Base-by-base conservation (phyloP, 306 rosid species). In the Acmispon strigosus region DNA sequence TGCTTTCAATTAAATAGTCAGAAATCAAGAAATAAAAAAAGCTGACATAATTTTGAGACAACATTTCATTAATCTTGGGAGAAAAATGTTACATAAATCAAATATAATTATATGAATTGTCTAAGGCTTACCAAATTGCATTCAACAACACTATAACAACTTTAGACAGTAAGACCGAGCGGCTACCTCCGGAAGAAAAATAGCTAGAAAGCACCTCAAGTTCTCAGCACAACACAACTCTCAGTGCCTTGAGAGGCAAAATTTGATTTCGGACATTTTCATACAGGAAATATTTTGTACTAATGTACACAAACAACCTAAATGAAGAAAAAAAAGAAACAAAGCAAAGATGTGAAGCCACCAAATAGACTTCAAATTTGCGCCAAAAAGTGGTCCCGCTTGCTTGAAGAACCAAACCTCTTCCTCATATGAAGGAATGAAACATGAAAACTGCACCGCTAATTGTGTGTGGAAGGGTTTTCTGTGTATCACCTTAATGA, bases 261-360 rank as follows among this genome's bases (percentile, higher is more conserved):
- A 86, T 76, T 86, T 85, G 81, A 80, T 81, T 73, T 80, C 75
- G 81, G 81, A 78, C 81, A 78, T 78, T 83, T 85, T 74, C 88
- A 56, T 61, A 84, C 85, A 78, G 66, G 81, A 32, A 66, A 82
- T 74, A 62, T 78, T 68, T 77, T 80, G 88, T 56, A 74, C 78
- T 85, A 90, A 87, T 87, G 87, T 90, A 91, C 96, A 94, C 56
- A 78, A 84, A 73, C 58, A 59, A 60, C 78, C 67, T 70, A 75
- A 53, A 72, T 56, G 44, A 65, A 16, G 3, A 6, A 7, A 4
- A 50, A 34, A 52, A 39, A 52, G n/a, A 2, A 1, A 9, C 27
- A 43, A 10, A 60, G 58, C 57, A 63, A 59, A 70, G 70, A 81
- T 66, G 61, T 57, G 83, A 77, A 78, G 85, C 81, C 84, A 47